phyloP scores from a whole-genome alignment of 441 rosid species.

The Jatropha podagrica region DNA sequence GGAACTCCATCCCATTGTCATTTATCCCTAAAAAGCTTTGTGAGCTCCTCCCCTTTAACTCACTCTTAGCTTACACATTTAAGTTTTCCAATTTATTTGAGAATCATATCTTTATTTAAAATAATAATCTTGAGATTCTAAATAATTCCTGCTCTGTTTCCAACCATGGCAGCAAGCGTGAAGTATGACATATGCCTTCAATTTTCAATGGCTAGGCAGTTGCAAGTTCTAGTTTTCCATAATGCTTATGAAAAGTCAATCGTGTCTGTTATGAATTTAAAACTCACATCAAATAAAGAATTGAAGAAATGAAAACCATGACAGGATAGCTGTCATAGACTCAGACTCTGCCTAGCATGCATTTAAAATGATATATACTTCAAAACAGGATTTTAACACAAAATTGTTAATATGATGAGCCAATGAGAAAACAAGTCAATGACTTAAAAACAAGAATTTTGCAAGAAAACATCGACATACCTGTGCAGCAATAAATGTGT shows the following conservation, averaged over 20 bases:
- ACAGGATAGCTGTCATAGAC: not conserved
- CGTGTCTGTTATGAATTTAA: not conserved
- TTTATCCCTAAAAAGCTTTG: not conserved
- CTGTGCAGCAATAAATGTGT: conserved; percentile 89
- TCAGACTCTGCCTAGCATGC: not conserved
- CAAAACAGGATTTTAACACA: too few species aligned
- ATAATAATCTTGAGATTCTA: not conserved
- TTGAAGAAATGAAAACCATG: not conserved
- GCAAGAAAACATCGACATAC: conserved; percentile 29
- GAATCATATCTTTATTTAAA: not conserved
- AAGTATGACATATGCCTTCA: not conserved
- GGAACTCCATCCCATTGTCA: not conserved
- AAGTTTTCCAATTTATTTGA: not conserved
- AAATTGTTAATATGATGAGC: not conserved
- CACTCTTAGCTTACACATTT: not conserved
- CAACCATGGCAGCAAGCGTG: not conserved
- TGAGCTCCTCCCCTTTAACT: not conserved
- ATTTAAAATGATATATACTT: not conserved
- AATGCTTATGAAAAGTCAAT: not conserved
- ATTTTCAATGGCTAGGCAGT: not conserved
- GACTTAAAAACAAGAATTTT: not conserved
- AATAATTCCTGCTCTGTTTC: not conserved
- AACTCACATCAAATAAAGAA: not conserved
- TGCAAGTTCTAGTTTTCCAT: not conserved
- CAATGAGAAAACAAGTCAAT: not conserved